These are phyloP conservation scores for Metschnikowia amazonensis DNA, from an alignment of 805 yeast species.

Conservation along the genomic window DNA sequence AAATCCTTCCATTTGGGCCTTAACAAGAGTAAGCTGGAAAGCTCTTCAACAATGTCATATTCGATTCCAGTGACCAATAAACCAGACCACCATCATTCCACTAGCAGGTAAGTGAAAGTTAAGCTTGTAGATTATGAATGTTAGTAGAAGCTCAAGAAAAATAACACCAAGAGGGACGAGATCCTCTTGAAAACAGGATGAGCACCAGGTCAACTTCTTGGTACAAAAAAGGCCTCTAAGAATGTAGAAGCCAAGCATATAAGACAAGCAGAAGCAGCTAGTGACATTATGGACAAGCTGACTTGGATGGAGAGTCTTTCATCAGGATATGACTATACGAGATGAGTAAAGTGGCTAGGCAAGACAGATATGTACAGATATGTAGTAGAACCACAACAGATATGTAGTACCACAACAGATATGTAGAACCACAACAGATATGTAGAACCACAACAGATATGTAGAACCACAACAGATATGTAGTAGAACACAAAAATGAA, in stretches of 20 bases:
- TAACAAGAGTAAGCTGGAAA: no score
- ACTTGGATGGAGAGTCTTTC: conserved; percentile 60
- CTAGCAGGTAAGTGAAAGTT: conserved; percentile 23
- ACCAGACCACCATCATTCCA: no score
- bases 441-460: no score
- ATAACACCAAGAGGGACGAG: conserved; percentile 36
- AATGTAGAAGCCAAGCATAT: conserved; percentile 55
- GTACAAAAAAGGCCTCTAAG: conserved; percentile 60
- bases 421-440: no score
- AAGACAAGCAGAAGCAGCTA: conserved; percentile 61
- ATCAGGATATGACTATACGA: conserved; percentile 49
- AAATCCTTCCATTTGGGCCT: no score
- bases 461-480: no score
- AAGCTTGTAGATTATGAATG: conserved; percentile 43
- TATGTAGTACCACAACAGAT: no score
- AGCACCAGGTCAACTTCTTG: conserved; percentile 72
- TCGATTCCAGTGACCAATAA: no score
- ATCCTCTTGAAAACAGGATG: conserved; percentile 52
- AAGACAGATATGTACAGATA: conserved; percentile 62
- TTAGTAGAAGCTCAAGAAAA: conserved; percentile 49
- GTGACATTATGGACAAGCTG: conserved; percentile 53
- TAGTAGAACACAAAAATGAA: conserved; percentile 67
- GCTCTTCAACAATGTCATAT: no score
- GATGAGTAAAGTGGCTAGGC: conserved; percentile 64
- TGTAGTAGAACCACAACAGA: conserved; percentile 80